Conservation (phyloP, 2,329 filamentous ascomycete genomes). For the Dothideomycetes sp. region DNA sequence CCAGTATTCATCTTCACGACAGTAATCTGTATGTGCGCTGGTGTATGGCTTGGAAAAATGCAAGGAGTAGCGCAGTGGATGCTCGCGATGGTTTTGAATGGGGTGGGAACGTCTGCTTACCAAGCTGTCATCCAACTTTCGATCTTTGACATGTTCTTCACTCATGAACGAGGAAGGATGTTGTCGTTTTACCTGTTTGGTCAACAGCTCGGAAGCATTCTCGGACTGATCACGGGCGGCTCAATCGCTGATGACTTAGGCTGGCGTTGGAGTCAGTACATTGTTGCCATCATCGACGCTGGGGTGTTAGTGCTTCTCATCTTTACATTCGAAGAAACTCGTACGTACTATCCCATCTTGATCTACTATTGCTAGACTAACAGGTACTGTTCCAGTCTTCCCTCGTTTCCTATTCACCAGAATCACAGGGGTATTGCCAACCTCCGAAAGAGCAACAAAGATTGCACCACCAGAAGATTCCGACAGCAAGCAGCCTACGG, state of each 20-base stretch:
- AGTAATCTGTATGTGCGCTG: slow-evolving; percentile 19
- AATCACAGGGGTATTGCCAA: slow-evolving; percentile 1
- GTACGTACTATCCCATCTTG: no score
- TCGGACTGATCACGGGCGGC: slow-evolving; percentile 27
- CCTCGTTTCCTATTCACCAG: slow-evolving; percentile 20
- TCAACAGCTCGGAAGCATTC: slow-evolving; percentile 28
- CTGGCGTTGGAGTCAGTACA: slow-evolving; percentile 25
- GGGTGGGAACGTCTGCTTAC: slow-evolving; percentile 26
- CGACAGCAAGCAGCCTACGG: slow-evolving; percentile 3
- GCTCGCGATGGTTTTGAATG: slow-evolving; percentile 19
- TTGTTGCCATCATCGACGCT: slow-evolving; percentile 20
- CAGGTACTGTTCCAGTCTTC: no score
- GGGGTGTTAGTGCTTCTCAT: slow-evolving; percentile 11
- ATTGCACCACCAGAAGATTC: not conserved
- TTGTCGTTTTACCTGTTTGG: slow-evolving; percentile 28
- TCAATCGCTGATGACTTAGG: slow-evolving; percentile 24
- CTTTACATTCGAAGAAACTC: slow-evolving; percentile 25
- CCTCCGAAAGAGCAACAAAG: not conserved
- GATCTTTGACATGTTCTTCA: slow-evolving; percentile 30
- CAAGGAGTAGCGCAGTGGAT: slow-evolving; percentile 22
- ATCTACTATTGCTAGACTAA: no score
- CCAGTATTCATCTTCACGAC: slow-evolving; percentile 26
- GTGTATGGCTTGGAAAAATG: slow-evolving; percentile 22
- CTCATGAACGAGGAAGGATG: slow-evolving; percentile 26
- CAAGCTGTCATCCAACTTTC: slow-evolving; percentile 28